Conservation (phyloP, 371 early-diverging fungal genomes). For the Haplosporangium sp. region DNA sequence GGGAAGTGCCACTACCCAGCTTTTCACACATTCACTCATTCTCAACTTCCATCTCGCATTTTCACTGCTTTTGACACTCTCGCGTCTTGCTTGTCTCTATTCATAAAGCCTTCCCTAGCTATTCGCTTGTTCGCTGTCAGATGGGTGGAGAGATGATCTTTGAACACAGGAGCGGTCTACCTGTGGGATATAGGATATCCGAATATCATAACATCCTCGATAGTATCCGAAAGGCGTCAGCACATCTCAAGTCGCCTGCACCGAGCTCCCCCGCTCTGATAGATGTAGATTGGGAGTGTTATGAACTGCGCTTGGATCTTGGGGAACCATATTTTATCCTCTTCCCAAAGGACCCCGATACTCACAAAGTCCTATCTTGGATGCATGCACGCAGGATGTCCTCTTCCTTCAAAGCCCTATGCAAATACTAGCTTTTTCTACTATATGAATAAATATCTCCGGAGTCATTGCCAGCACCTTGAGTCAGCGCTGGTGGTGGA, state of each 20-base stretch:
- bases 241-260: slow-evolving; percentile 14
- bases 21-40: too few species aligned
- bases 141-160: slow-evolving; percentile 33
- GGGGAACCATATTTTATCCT: slow-evolving; percentile 9
- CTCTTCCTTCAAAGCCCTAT: slow-evolving; percentile 11
- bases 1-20: too few species aligned
- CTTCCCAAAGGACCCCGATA: slow-evolving; percentile 18
- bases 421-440: slow-evolving; percentile 14
- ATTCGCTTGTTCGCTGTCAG: neutral
- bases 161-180: slow-evolving; percentile 8
- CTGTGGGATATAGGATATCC: slow-evolving; percentile 3
- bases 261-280: slow-evolving; percentile 3
- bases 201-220: neutral
- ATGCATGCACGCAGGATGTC: slow-evolving; percentile 20
- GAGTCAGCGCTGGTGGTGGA: too few species aligned
- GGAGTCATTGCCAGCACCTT: too few species aligned
- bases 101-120: too few species aligned
- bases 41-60: too few species aligned
- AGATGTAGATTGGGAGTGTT: slow-evolving; percentile 12
- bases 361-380: slow-evolving; percentile 16
- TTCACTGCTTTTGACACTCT: too few species aligned
- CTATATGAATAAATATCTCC: neutral
- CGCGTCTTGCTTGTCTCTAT: too few species aligned
- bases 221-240: slow-evolving; percentile 15
- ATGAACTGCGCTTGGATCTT: slow-evolving; percentile 16